Percentiles rank a stretch among this genome's conserved stretches.
phyloP scores from a whole-genome alignment of 2,329 filamentous ascomycete genomes.

The Penicillium sp. region DNA sequence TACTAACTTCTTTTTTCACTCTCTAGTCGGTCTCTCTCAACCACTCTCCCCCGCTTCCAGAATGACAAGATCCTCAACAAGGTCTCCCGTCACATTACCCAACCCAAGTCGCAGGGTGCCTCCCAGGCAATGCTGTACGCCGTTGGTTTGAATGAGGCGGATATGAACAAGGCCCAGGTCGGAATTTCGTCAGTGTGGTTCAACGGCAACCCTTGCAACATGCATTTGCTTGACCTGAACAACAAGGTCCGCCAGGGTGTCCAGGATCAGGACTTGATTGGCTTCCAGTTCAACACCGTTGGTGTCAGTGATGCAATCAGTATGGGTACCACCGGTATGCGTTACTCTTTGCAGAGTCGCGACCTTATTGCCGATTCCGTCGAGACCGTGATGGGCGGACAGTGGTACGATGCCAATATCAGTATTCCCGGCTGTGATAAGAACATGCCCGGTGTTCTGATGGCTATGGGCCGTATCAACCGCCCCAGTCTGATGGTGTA shows the following conservation, averaged over 20 bases:
- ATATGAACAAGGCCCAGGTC: conserved; percentile 95
- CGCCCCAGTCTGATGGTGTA: conserved; percentile 96
- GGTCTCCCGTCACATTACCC: conserved; percentile 80
- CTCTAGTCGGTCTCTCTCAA: conserved; percentile 37
- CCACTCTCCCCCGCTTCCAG: conserved; percentile 48
- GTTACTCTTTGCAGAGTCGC: conserved; percentile 88
- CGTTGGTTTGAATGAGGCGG: conserved; percentile 78
- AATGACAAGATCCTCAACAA: conserved; percentile 67
- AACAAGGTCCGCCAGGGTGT: conserved; percentile 71
- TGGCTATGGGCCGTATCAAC: conserved; percentile 94
- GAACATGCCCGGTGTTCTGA: conserved; percentile 94
- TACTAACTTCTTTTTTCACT: conserved; percentile 7
- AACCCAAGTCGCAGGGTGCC: conserved; percentile 96
- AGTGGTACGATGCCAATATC: conserved; percentile 98
- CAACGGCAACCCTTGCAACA: conserved; percentile 97
- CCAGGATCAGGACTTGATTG: conserved; percentile 73
- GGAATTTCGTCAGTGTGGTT: conserved; percentile 99
- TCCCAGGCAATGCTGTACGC: conserved; percentile 99
- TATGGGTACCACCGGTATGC: conserved; percentile 97
- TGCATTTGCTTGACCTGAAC: conserved; percentile 92
- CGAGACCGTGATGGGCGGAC: conserved; percentile 97
- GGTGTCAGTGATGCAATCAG: conserved; percentile 97
- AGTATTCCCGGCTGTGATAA: conserved; percentile 98
- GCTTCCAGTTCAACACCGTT: conserved; percentile 98
- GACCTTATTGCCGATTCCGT: conserved; percentile 98